A percentile compares a stretch with the other conserved stretches of the same genome.
phyloP scores from a whole-genome alignment of 2,329 filamentous ascomycete genomes.

The Fusarium solani-melongenae region DNA sequence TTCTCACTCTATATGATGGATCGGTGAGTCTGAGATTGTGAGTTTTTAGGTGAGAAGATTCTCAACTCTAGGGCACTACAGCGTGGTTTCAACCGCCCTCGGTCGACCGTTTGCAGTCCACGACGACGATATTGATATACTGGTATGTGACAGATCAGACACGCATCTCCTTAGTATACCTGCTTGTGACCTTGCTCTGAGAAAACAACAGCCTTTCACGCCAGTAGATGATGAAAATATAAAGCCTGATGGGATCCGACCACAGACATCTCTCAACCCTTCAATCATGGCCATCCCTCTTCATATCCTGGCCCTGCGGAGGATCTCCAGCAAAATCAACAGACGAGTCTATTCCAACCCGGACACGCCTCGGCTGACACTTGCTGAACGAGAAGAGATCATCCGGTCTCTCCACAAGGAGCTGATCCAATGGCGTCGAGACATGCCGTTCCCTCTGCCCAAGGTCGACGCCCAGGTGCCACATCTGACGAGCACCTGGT shows the following conservation, averaged over 20 bases:
- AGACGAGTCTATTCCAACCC: conserved; percentile 51
- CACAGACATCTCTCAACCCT: conserved; percentile 44
- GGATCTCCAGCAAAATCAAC: conserved; percentile 55
- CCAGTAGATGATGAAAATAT: conserved; percentile 51
- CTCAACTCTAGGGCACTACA: neutral
- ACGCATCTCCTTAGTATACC: neutral
- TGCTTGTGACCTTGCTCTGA: neutral
- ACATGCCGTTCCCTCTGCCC: conserved; percentile 57
- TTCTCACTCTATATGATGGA: conserved; percentile 63
- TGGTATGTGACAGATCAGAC: conserved; percentile 35
- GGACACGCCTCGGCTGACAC: conserved; percentile 19
- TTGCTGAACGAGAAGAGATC: conserved; percentile 46
- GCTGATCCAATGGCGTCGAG: conserved; percentile 57
- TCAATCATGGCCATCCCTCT: conserved; percentile 53
- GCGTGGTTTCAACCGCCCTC: conserved; percentile 56
- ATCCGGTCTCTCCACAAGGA: conserved; percentile 51
- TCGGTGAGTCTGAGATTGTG: conserved; percentile 41
- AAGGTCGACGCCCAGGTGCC: conserved; percentile 53
- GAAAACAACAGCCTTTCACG: conserved; percentile 47
- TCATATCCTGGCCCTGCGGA: conserved; percentile 54
- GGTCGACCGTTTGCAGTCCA: conserved; percentile 58
- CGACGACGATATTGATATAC: conserved; percentile 58
- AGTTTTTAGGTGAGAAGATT: neutral
- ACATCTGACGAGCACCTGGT: conserved; percentile 57
- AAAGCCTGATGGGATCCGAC: conserved; percentile 30